Percentiles rank a stretch among this genome's conserved stretches.
Conservation (phyloP, 768 basidiomycete genomes). For the Kwoniella dendrophila region DNA sequence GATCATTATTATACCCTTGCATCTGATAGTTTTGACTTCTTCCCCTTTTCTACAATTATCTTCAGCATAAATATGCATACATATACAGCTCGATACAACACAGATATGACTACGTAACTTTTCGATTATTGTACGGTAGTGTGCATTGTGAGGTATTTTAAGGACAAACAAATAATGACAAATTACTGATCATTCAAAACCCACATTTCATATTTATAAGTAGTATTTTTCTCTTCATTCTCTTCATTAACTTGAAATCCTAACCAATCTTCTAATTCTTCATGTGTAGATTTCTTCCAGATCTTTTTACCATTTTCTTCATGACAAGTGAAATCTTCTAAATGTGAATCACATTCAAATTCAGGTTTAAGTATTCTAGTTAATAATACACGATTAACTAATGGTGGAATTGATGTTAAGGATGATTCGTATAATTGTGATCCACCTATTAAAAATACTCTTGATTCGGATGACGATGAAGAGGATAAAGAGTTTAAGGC, state of each 20-base stretch:
- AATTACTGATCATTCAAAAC: constrained; percentile 49
- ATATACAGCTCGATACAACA: no score
- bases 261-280: constrained; percentile 72
- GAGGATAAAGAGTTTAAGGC: constrained; percentile 20
- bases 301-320: constrained; percentile 16
- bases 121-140: no score
- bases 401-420: constrained; percentile 58
- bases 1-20: no score
- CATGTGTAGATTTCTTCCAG: constrained; percentile 68
- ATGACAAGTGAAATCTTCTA: constrained; percentile 66
- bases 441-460: constrained; percentile 89
- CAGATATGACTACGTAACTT: no score
- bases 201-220: constrained; percentile 98
- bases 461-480: constrained; percentile 53
- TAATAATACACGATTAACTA: constrained; percentile 80
- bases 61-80: no score
- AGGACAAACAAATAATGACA: no score
- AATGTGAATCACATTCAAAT: constrained; percentile 84
- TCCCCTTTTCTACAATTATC: no score
- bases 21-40: no score
- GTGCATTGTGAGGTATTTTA: no score
- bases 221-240: constrained; percentile 78
- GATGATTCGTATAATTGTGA: constrained; percentile 76
- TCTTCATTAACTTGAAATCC: constrained; percentile 76
- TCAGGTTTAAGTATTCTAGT: constrained; percentile 76